Conservation (phyloP, 1,284 basidiomycete genomes). For the Wallemia hederae region DNA sequence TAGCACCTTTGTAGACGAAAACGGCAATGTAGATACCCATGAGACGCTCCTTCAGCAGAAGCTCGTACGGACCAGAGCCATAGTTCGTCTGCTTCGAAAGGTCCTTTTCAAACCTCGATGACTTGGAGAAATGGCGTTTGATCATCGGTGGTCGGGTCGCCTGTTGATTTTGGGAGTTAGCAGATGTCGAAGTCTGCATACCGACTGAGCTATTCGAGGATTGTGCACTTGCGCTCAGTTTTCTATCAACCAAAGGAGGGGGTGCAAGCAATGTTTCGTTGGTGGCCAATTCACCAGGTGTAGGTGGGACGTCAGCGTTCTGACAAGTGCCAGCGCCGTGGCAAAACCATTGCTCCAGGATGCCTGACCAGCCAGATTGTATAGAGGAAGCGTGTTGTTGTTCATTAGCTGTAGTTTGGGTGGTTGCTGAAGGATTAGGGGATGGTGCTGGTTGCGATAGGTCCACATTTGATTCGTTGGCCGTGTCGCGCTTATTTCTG, state of each 20-base stretch:
- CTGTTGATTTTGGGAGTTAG: not conserved
- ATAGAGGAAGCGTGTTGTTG: not conserved
- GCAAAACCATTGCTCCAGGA: slow-evolving; percentile 17
- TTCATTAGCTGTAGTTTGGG: not conserved
- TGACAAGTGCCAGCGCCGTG: slow-evolving; percentile 5
- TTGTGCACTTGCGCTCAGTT: not conserved
- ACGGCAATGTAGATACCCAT: slow-evolving; percentile 44
- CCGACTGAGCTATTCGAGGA: slow-evolving; percentile 3
- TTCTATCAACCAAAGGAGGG: not conserved
- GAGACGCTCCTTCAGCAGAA: slow-evolving; percentile 53
- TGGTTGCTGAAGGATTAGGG: not conserved
- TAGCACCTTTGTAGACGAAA: slow-evolving; percentile 19
- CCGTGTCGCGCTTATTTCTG: not conserved
- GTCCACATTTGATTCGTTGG: not conserved
- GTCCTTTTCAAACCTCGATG: not conserved
- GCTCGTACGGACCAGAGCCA: slow-evolving; percentile 33
- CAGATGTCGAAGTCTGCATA: slow-evolving; percentile 2
- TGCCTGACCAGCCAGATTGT: slow-evolving; percentile 13
- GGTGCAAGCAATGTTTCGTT: not conserved
- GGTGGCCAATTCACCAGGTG: not conserved
- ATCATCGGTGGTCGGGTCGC: not conserved
- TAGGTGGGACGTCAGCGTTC: not conserved
- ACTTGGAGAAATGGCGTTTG: not conserved
- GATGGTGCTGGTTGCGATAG: not conserved
- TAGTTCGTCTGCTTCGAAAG: not conserved